These are phyloP conservation scores for Myxozyma kluyveri DNA, from an alignment of 805 yeast genomes.

Conservation along the genomic window DNA sequence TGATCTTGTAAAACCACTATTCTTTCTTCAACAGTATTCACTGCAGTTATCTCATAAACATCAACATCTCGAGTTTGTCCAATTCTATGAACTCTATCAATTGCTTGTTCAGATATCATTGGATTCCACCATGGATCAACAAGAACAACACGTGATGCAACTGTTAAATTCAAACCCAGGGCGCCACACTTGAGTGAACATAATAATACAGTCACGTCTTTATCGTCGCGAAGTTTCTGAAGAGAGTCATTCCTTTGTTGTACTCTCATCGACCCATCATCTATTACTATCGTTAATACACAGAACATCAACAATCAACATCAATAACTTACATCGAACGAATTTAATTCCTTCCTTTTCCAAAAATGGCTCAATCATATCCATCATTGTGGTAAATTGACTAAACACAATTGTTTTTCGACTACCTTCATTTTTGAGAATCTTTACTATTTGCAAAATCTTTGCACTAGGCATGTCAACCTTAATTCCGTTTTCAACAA, in stretches of 20 bases:
- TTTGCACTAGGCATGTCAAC: slow-evolving; percentile 37
- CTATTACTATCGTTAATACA: slow-evolving; percentile 19
- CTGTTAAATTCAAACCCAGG: slow-evolving; percentile 45
- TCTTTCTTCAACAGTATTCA: slow-evolving; percentile 51
- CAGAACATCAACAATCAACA: neutral
- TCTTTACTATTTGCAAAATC: slow-evolving; percentile 37
- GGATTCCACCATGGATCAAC: slow-evolving; percentile 55
- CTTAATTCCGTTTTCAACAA: slow-evolving; percentile 14
- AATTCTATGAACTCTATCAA: slow-evolving; percentile 51
- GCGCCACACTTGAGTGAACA: slow-evolving; percentile 49
- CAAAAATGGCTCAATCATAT: slow-evolving; percentile 74
- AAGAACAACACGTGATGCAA: slow-evolving; percentile 45
- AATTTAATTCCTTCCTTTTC: slow-evolving; percentile 47
- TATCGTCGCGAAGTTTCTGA: slow-evolving; percentile 59
- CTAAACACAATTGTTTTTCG: slow-evolving; percentile 96
- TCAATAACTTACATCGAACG: slow-evolving; percentile 46
- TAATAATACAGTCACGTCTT: slow-evolving; percentile 51
- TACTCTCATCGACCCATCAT: slow-evolving; percentile 81
- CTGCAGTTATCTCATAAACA: slow-evolving; percentile 44
- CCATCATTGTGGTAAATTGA: slow-evolving; percentile 95
- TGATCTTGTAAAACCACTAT: slow-evolving; percentile 74
- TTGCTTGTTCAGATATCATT: slow-evolving; percentile 50
- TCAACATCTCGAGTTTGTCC: slow-evolving; percentile 48
- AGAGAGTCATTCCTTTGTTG: slow-evolving; percentile 63
- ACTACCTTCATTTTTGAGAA: slow-evolving; percentile 47